Percentiles rank a stretch among this genome's conserved stretches.
These are phyloP conservation scores for Gynandropsis gynandra DNA, from an alignment of 345 rosid genomes.

Conservation along the genomic window DNA sequence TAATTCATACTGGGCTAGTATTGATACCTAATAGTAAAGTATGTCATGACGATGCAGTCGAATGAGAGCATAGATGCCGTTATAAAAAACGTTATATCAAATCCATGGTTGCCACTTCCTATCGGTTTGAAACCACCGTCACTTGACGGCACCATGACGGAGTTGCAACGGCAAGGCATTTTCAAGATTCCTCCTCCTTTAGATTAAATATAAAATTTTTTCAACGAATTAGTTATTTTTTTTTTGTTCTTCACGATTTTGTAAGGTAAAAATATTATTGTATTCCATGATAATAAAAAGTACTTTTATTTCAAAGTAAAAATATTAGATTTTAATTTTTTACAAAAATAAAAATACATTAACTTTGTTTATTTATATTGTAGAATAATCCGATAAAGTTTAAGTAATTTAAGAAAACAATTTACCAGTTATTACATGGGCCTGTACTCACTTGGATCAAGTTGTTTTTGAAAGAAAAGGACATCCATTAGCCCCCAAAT, in stretches of 20 bases:
- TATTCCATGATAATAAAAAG: too few species aligned
- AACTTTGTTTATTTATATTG: too few species aligned
- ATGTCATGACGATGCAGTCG: slow-evolving; percentile 34
- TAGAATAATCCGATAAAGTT: too few species aligned
- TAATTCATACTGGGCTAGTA: background rate
- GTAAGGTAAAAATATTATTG: slow-evolving; percentile 18
- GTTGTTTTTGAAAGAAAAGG: too few species aligned
- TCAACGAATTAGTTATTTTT: slow-evolving; percentile 16
- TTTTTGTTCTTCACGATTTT: slow-evolving; percentile 15
- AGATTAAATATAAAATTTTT: slow-evolving; percentile 15
- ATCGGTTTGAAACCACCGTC: slow-evolving; percentile 75
- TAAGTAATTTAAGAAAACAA: too few species aligned
- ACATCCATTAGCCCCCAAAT: too few species aligned
- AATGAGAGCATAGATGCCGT: slow-evolving; percentile 68
- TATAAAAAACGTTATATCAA: slow-evolving; percentile 62
- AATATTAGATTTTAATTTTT: too few species aligned
- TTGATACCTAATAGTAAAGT: background rate
- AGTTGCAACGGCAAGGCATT: slow-evolving; percentile 69
- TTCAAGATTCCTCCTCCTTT: slow-evolving; percentile 45
- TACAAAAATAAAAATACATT: too few species aligned
- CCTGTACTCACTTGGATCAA: too few species aligned
- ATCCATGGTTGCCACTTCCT: slow-evolving; percentile 86
- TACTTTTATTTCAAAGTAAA: slow-evolving; percentile 11
- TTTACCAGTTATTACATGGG: too few species aligned
- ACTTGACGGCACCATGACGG: slow-evolving; percentile 50